phyloP scores from a whole-genome alignment of 2,329 filamentous ascomycete genomes.

The Penicillium sp. region DNA sequence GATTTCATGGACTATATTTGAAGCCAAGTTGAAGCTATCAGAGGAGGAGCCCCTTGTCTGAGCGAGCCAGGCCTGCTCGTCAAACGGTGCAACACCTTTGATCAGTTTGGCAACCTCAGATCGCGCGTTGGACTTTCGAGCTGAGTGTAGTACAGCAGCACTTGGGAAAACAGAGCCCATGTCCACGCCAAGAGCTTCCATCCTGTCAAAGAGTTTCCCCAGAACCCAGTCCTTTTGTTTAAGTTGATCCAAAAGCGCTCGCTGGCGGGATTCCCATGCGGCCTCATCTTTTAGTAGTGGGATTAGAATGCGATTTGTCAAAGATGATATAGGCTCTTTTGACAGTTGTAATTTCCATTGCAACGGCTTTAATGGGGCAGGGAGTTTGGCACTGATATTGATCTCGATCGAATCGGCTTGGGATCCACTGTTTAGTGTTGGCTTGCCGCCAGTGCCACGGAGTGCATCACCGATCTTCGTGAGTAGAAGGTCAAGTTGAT shows the following conservation, averaged over 20 bases:
- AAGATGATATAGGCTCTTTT: conserved; percentile 42
- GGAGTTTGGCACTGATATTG: conserved; percentile 54
- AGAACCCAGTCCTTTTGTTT: conserved; percentile 64
- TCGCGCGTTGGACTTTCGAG: conserved; percentile 50
- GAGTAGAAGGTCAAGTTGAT: conserved; percentile 61
- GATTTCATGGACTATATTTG: conserved; percentile 32
- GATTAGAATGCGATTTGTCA: conserved; percentile 57
- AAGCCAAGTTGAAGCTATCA: conserved; percentile 24
- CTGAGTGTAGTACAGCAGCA: conserved; percentile 50
- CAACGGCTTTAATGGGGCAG: conserved; percentile 57
- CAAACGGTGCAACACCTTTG: conserved; percentile 59
- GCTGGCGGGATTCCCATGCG: conserved; percentile 52
- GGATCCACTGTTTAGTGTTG: conserved; percentile 33
- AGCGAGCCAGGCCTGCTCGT: conserved; percentile 52
- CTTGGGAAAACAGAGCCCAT: conserved; percentile 62
- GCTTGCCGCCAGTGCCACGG: conserved; percentile 34
- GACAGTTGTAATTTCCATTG: conserved; percentile 57
- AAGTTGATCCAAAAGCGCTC: conserved; percentile 54
- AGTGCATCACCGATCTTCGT: conserved; percentile 59
- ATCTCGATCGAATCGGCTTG: conserved; percentile 48
- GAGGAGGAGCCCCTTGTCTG: conserved; percentile 25
- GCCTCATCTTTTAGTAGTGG: conserved; percentile 58
- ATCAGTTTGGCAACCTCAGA: conserved; percentile 59
- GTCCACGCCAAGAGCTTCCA: conserved; percentile 61
- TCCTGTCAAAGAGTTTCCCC: conserved; percentile 61